Evolutionary conservation across 495 filamentous ascomycete species (phyloP), one percentile per base, ranked within the genome.

Genomic region (Bacidia rubella): DNA sequence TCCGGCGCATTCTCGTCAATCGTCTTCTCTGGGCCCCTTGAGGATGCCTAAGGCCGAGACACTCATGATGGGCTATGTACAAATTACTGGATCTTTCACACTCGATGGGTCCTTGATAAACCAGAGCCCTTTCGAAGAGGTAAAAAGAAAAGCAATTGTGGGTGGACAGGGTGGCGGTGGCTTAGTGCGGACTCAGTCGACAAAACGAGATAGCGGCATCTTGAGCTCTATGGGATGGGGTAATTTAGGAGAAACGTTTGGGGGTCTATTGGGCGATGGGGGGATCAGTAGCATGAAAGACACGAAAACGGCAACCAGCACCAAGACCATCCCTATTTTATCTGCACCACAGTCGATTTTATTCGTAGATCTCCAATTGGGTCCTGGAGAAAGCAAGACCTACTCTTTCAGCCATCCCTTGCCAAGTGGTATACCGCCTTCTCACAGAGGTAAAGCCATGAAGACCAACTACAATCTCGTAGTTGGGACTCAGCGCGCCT

Each of bases 41-140:
- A 66, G 61, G 43, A 67, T 72, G 20, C 61, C 69, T 27, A 74
- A 68, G 56, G 55, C 77, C 44, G 88, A 97, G 67, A 78, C 83
- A 15, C 67, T 98, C 49, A 90, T 98, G 80, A 97, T 98, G 92
- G 92, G 90, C 10, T 98, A 94, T 68, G 93, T 84, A 3, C 90
- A 98, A 63, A 77, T 96, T n/a, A 82, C 83, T 60, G 92, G 93
- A 17, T 85, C 86, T 0, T 98, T 97, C 57, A 87, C 82, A 0
- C 67, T 97, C 5, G 92, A 98, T 64, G 88, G 89, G 0, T 94
- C 93, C 4, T 70, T 98, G 29, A 77, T 97, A 50, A 88, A 95
- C 56, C 81, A 92, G 35, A 82, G 79, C 1, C 86, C 81, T 2
- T 98, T 98, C 58, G 93, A 98, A 62, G 87, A 93, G 52, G 87